These are phyloP conservation scores for Phellopilus nigrolimitatus DNA, from an alignment of 1,284 basidiomycete genomes.

Conservation along the genomic window DNA sequence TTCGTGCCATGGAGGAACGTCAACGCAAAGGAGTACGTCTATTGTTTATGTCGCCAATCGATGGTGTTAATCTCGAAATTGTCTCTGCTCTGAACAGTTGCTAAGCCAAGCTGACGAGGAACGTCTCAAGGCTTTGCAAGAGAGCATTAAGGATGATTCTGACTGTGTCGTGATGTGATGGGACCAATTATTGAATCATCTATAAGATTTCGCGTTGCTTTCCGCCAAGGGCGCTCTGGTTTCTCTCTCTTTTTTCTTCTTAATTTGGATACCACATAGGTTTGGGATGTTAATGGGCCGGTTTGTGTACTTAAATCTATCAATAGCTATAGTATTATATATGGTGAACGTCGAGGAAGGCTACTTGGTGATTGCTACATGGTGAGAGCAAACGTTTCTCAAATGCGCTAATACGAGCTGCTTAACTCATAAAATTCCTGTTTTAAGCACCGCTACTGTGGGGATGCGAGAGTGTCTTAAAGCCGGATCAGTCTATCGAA, in stretches of 20 bases:
- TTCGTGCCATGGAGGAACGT: conserved; percentile 15
- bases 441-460: no score
- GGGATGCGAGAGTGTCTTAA: no score
- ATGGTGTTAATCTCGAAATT: neutral
- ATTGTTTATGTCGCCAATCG: neutral
- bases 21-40: conserved; percentile 15
- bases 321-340: no score
- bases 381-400: no score
- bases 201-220: neutral
- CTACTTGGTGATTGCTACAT: no score
- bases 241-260: neutral
- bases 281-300: neutral
- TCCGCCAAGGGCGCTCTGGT: no score
- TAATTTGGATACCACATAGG: neutral
- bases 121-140: conserved; percentile 6
- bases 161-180: conserved; percentile 17
- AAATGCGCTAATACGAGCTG: no score
- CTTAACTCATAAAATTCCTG: no score
- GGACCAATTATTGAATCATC: neutral
- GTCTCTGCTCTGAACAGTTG: neutral
- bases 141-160: conserved; percentile 14
- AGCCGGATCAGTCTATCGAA: no score
- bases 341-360: no score
- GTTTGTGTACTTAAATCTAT: neutral
- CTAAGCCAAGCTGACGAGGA: conserved; percentile 12